Base-by-base conservation (phyloP, 2,329 filamentous ascomycete genomes). In the Penicillium sp. region DNA sequence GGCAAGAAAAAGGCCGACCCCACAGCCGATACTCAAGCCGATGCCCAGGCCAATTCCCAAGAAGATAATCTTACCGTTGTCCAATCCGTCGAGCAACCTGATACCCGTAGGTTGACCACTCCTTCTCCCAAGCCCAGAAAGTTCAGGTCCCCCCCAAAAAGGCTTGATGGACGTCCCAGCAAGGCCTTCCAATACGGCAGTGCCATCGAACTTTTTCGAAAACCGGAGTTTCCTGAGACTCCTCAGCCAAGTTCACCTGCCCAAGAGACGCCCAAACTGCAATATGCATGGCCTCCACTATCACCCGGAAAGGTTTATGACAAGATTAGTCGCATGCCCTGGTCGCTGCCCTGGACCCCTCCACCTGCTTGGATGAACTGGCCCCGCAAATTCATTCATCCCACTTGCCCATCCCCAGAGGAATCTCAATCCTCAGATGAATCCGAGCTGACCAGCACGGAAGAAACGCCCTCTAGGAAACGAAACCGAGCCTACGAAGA, bases 391-490 rank as follows among this genome's bases (percentile, higher is more conserved):
- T 10, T 29, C 11, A 14, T 10, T 19, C 4, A 10, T 4, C 18
- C 27, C 7, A 9, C 32, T 7, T n/a, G n/a, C 2, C 32, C 11
- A 14, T 6, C 32, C 32, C 3, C n/a, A 14, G 32, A 35, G 4
- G 32, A 35, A 3, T 4, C 11, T 38, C 3, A 32, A 16, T 34
- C 36, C 35, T 27, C 2, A 16, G 50, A 53, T 53, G 50, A 40
- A 53, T 10, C 36, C 43, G 14, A 1, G 19, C 47, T 49, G 35
- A 49, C 27, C 36, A n/a, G 18, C 36, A 32, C 13, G 29, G 18
- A 49, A 49, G 47, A 49, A 16, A 18, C n/a, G 7, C 11, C 18
- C 14, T 42, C 38, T 26, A 47, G 50, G 35, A 53, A 53, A 53
- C 50, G 50, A 7, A 48, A 16, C 23, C 27, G 50, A 47, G 11